phyloP scores from a whole-genome alignment of 345 rosid genomes.

The Rhodamnia argentea region DNA sequence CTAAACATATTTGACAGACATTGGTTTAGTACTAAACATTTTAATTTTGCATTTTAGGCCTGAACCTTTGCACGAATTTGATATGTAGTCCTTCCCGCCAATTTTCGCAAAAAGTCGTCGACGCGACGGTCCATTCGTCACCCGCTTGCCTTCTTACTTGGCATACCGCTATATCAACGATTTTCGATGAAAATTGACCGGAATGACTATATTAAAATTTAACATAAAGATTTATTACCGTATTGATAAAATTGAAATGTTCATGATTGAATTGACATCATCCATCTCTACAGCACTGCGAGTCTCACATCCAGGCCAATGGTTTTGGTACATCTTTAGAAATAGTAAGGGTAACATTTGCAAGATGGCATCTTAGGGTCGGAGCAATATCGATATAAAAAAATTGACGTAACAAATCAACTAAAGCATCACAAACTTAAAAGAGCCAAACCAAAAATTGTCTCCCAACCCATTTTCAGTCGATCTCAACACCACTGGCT shows the following conservation, averaged over 20 bases:
- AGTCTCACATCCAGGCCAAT: neutral
- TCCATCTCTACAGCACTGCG: neutral
- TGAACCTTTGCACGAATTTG: no score
- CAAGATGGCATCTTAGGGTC: neutral
- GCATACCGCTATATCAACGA: rapidly evolving
- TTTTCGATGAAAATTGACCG: neutral
- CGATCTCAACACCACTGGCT: neutral
- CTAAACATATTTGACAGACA: no score
- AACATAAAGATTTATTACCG: neutral
- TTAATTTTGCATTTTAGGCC: no score
- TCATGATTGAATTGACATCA: neutral
- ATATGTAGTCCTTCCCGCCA: no score
- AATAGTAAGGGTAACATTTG: neutral
- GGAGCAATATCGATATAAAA: neutral
- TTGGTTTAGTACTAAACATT: no score
- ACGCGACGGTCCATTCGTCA: no score
- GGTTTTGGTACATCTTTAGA: neutral
- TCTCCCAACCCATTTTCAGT: neutral
- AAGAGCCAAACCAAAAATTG: neutral
- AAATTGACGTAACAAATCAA: neutral
- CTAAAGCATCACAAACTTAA: neutral
- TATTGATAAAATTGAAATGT: neutral
- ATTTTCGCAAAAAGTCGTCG: no score
- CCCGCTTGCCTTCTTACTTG: neutral
- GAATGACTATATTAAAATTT: neutral